Conservation (phyloP, 2,329 filamentous ascomycete genomes). For the Fusarium sp. region DNA sequence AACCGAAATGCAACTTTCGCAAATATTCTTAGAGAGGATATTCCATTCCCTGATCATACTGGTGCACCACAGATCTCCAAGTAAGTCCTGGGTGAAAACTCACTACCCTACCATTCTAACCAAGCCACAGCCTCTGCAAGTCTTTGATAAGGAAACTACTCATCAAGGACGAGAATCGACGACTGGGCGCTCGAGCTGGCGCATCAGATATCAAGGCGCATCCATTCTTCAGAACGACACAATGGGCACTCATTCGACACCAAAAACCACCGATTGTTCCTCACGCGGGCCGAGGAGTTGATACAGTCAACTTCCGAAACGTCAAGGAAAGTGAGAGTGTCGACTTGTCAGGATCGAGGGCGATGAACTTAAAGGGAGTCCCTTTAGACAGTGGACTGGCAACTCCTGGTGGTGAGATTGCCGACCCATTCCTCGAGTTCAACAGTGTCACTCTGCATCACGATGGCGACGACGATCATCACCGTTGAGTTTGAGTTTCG, state of each 20-base stretch:
- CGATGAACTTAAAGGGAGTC: conserved; percentile 75
- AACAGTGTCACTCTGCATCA: conserved; percentile 98
- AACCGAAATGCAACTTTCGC: conserved; percentile 98
- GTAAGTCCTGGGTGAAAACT: conserved; percentile 64
- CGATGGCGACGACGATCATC: conserved; percentile 80
- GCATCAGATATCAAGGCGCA: conserved; percentile 97
- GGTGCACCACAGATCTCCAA: conserved; percentile 88
- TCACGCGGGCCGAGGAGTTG: conserved; percentile 86
- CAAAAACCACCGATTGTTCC: conserved; percentile 98
- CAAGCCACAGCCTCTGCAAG: conserved; percentile 82
- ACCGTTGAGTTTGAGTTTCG: conserved; percentile 5
- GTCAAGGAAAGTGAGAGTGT: conserved; percentile 98
- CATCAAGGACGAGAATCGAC: conserved; percentile 96
- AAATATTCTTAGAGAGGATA: conserved; percentile 95
- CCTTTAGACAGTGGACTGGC: conserved; percentile 86
- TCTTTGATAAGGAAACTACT: conserved; percentile 94
- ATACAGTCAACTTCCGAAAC: conserved; percentile 97
- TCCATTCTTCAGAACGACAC: conserved; percentile 94
- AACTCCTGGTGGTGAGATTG: conserved; percentile 83
- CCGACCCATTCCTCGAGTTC: conserved; percentile 97
- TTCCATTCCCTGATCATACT: conserved; percentile 91
- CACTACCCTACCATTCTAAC: background rate
- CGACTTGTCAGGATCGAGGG: conserved; percentile 75
- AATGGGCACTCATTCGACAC: conserved; percentile 96
- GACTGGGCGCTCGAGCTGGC: conserved; percentile 91